These are phyloP conservation scores for Starmera pachycereana DNA, from an alignment of 805 yeast species.

Conservation along the genomic window DNA sequence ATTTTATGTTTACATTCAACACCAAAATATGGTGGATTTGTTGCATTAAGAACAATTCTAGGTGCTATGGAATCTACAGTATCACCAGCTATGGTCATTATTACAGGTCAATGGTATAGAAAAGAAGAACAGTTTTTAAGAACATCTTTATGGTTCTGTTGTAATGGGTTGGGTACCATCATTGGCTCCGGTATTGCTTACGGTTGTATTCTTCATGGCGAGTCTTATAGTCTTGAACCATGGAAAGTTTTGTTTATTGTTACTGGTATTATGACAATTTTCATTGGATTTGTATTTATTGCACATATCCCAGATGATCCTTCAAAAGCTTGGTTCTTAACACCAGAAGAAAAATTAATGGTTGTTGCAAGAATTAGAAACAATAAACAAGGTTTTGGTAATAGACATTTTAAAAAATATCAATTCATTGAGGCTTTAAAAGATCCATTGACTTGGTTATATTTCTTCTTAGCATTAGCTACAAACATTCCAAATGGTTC, in stretches of 20 bases:
- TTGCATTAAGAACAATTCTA: slow-evolving; percentile 36
- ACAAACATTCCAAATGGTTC: slow-evolving; percentile 34
- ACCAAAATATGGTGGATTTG: slow-evolving; percentile 28
- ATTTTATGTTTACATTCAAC: slow-evolving; percentile 45
- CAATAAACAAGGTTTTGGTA: slow-evolving; percentile 36
- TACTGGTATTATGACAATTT: slow-evolving; percentile 41
- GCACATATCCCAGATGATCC: slow-evolving; percentile 43
- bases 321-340: slow-evolving; percentile 26
- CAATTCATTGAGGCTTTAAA: slow-evolving; percentile 28
- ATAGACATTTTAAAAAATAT: slow-evolving; percentile 24
- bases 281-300: slow-evolving; percentile 29
- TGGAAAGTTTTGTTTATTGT: slow-evolving; percentile 48
- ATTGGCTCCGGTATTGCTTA: slow-evolving; percentile 38
- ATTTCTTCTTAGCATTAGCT: slow-evolving; percentile 21
- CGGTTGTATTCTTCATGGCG: slow-evolving; percentile 24
- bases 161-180: slow-evolving; percentile 26
- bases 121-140: slow-evolving; percentile 22
- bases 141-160: slow-evolving; percentile 21
- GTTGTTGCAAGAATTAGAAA: slow-evolving; percentile 33
- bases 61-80: slow-evolving; percentile 40
- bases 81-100: slow-evolving; percentile 17
- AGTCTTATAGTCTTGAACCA: slow-evolving; percentile 25
- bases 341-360: slow-evolving; percentile 28
- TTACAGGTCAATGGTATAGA: slow-evolving; percentile 11
- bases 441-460: slow-evolving; percentile 26